phyloP scores from a whole-genome alignment of 495 filamentous ascomycete genomes.

The Penicillium verhagenii region DNA sequence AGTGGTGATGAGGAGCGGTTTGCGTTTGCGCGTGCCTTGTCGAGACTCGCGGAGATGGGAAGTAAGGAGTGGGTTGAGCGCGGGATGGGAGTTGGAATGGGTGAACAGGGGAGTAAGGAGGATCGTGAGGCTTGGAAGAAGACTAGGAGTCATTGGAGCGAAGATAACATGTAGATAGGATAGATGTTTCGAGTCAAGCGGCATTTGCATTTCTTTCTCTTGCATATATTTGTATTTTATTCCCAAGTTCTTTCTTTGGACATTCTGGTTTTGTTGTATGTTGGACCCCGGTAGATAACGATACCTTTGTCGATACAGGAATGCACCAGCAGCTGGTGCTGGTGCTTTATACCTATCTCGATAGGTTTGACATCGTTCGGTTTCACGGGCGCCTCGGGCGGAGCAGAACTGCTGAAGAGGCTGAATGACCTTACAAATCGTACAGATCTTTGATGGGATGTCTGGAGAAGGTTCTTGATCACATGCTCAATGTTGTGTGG shows the following conservation, averaged over 20 bases:
- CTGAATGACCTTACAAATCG: no score
- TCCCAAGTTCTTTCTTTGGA: neutral
- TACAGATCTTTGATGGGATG: no score
- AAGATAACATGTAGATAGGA: slow-evolving; percentile 63
- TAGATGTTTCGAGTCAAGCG: neutral
- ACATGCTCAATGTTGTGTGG: no score
- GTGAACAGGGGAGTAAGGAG: slow-evolving; percentile 48
- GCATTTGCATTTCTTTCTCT: neutral
- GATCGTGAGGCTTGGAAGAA: slow-evolving; percentile 66
- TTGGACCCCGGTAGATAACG: no score
- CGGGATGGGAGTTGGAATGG: slow-evolving; percentile 68
- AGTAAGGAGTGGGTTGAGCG: slow-evolving; percentile 92
- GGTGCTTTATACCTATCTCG: no score
- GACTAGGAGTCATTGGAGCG: slow-evolving; percentile 64
- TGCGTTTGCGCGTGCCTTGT: slow-evolving; percentile 88
- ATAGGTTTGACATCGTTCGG: no score
- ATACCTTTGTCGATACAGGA: no score
- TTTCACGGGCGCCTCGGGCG: no score
- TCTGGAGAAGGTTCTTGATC: no score
- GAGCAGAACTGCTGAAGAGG: no score
- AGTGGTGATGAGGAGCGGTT: slow-evolving; percentile 95
- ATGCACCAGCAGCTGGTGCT: no score
- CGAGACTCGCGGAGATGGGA: slow-evolving; percentile 86
- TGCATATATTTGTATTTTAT: neutral
- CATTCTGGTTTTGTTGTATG: no score